phyloP scores from a whole-genome alignment of 2,329 filamentous ascomycete species.

The Pyricularia pennisetigena region DNA sequence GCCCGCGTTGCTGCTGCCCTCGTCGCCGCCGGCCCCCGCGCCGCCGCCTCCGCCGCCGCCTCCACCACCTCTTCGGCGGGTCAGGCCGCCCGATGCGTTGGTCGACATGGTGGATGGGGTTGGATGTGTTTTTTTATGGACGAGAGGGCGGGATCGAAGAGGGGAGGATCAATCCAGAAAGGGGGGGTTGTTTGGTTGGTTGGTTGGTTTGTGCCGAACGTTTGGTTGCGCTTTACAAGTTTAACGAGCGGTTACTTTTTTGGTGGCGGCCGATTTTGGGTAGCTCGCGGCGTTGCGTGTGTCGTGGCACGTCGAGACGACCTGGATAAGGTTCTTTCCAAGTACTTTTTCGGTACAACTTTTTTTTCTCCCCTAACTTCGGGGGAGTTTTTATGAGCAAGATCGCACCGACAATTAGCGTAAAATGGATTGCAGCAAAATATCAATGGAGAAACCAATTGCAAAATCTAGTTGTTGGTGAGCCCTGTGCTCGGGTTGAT shows the following conservation, averaged over 20 bases:
- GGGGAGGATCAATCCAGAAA: not conserved
- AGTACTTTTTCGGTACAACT: not conserved
- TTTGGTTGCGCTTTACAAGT: not conserved
- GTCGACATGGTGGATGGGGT: slow-evolving; percentile 13
- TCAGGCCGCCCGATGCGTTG: slow-evolving; percentile 43
- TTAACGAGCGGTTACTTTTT: not conserved
- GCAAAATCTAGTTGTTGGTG: not conserved
- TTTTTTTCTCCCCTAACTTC: not conserved
- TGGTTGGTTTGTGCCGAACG: not conserved
- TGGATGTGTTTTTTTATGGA: not conserved
- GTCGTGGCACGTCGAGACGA: not conserved
- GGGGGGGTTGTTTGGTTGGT: not conserved
- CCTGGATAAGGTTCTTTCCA: not conserved
- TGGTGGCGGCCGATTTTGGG: not conserved
- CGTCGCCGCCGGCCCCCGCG: slow-evolving; percentile 41
- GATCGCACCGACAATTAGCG: not conserved
- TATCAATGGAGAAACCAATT: not conserved
- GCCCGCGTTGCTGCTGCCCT: slow-evolving; percentile 43
- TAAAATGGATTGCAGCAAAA: not conserved
- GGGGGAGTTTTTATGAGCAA: not conserved
- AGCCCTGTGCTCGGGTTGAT: not conserved
- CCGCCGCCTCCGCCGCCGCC: slow-evolving; percentile 45
- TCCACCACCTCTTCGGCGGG: slow-evolving; percentile 54
- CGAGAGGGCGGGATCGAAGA: not conserved
- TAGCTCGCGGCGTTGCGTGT: not conserved